These are phyloP conservation scores for Escovopsis sp. DNA, from an alignment of 2,329 filamentous ascomycete genomes.

Conservation along the genomic window DNA sequence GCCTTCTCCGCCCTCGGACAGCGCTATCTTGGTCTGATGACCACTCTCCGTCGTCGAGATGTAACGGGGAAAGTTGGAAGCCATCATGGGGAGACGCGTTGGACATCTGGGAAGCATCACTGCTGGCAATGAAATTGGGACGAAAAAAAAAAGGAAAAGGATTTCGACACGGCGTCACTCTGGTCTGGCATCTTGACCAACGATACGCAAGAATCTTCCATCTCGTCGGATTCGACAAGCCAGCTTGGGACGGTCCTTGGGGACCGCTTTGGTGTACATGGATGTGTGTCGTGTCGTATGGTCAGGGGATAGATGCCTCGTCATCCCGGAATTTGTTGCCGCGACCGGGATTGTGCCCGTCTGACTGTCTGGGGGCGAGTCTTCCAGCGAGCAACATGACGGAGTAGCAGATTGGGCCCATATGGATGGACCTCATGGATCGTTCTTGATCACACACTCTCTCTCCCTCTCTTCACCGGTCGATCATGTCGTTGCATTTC, in stretches of 20 bases:
- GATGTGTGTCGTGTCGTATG: not conserved
- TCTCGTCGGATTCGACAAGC: no score
- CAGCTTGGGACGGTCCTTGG: not conserved
- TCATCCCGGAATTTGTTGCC: not conserved
- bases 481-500: not conserved
- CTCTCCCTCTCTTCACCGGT: not conserved
- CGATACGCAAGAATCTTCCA: not conserved
- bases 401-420: not conserved
- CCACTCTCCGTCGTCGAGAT: no score
- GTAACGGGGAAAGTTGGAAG: not conserved
- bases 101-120: no score
- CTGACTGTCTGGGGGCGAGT: not conserved
- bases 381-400: not conserved
- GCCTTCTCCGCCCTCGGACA: constrained; percentile 2
- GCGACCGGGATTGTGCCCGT: no score
- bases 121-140: no score
- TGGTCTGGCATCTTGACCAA: not conserved
- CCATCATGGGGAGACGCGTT: no score
- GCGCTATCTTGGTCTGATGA: constrained; percentile 3
- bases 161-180: not conserved
- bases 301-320: not conserved
- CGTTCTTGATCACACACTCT: no score
- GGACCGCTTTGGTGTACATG: not conserved
- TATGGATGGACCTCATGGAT: not conserved
- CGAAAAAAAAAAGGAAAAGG: not conserved